Conservation (phyloP, 306 rosid genomes). For the Prunus dulcis region DNA sequence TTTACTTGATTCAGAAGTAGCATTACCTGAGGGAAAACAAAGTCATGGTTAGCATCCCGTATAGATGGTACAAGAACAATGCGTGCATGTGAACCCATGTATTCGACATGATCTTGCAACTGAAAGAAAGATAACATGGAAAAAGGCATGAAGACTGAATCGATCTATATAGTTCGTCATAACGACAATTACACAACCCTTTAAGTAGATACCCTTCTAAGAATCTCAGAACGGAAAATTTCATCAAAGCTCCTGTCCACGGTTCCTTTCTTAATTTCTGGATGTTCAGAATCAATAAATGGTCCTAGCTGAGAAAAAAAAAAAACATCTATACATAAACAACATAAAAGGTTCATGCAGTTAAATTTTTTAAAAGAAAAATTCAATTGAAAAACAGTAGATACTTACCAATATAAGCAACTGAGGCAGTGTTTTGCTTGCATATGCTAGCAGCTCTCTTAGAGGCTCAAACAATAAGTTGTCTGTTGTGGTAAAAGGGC, state of each 20-base stretch:
- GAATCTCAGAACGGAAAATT: slow-evolving; percentile 60
- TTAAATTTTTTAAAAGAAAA: slow-evolving; percentile 12
- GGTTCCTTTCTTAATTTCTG: slow-evolving; percentile 79
- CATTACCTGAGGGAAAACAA: slow-evolving; percentile 89
- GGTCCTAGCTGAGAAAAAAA: slow-evolving; percentile 75
- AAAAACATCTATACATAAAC: slow-evolving; percentile 18
- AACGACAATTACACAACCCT: not conserved
- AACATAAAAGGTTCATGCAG: slow-evolving; percentile 4
- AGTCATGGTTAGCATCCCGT: slow-evolving; percentile 85
- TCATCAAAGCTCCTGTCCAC: slow-evolving; percentile 69
- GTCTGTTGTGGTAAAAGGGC: slow-evolving; percentile 88
- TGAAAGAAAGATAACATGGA: slow-evolving; percentile 29
- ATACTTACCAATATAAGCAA: slow-evolving; percentile 69
- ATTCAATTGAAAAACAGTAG: slow-evolving; percentile 19
- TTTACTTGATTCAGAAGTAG: slow-evolving; percentile 15
- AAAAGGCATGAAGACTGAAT: slow-evolving; percentile 2
- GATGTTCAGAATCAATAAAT: slow-evolving; percentile 85
- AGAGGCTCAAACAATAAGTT: slow-evolving; percentile 88
- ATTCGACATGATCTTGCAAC: slow-evolving; percentile 74
- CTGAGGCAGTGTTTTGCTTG: slow-evolving; percentile 76
- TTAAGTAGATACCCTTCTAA: slow-evolving; percentile 58
- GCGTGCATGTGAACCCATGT: slow-evolving; percentile 61
- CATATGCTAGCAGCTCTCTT: slow-evolving; percentile 72
- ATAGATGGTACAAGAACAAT: slow-evolving; percentile 80
- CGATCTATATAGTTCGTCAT: slow-evolving; percentile 1